Conservation (phyloP, 2,329 filamentous ascomycete species). For the Phialophora chinensis region DNA sequence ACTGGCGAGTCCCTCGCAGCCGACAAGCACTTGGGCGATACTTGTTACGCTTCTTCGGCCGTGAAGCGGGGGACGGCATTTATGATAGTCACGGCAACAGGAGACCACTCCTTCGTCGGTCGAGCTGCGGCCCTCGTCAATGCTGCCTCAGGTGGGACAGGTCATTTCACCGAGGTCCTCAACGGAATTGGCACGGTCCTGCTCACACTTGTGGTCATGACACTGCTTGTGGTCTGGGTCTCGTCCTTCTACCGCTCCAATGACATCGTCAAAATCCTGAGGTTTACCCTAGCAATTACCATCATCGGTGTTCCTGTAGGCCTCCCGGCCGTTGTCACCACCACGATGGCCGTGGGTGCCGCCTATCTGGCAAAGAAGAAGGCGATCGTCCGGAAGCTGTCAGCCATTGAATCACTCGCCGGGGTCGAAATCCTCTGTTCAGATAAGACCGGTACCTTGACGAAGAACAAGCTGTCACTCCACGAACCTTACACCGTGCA, state of each 20-base stretch:
- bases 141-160: conserved; percentile 72
- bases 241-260: conserved; percentile 88
- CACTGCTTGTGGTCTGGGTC: conserved; percentile 82
- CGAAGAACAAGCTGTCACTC: conserved; percentile 91
- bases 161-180: conserved; percentile 90
- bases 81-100: conserved; percentile 80
- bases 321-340: conserved; percentile 91
- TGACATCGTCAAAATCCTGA: conserved; percentile 75
- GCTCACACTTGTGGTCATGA: conserved; percentile 79
- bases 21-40: conserved; percentile 82
- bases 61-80: conserved; percentile 91
- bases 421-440: conserved; percentile 94
- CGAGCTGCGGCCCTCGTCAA: conserved; percentile 85
- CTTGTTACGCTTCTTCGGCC: conserved; percentile 82
- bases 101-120: conserved; percentile 90
- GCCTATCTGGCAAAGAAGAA: conserved; percentile 91
- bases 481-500: conserved; percentile 82
- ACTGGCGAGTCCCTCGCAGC: conserved; percentile 91
- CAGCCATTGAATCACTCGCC: conserved; percentile 87
- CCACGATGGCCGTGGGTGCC: conserved; percentile 92
- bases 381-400: conserved; percentile 91
- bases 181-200: conserved; percentile 85
- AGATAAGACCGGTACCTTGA: conserved; percentile 91
- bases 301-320: conserved; percentile 92
- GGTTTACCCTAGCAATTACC: conserved; percentile 86